phyloP scores from a whole-genome alignment of 164 flowering plant species.

The Dillenia turbinata region DNA sequence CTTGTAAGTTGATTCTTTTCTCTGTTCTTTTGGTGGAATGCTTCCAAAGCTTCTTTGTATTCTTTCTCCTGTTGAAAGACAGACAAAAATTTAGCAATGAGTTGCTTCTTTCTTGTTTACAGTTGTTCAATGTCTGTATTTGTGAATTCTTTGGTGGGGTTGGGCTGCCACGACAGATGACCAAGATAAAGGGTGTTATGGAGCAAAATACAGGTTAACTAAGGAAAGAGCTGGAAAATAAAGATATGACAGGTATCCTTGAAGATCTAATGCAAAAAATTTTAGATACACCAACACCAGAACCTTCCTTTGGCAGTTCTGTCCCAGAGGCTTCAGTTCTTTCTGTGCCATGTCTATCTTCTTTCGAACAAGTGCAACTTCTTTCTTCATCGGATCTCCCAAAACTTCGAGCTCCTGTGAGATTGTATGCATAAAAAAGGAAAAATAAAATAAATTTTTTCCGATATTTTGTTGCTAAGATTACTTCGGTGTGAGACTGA shows the following conservation, averaged over 20 bases:
- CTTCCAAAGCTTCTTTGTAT: conserved; percentile 80
- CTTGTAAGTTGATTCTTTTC: conserved; percentile 69
- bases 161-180: too few relatives aligned
- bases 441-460: too few relatives aligned
- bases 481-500: not conserved
- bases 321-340: conserved; percentile 43
- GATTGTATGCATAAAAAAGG: too few relatives aligned
- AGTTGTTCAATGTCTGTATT: not conserved
- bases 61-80: conserved; percentile 60
- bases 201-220: too few relatives aligned
- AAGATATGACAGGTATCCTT: too few relatives aligned
- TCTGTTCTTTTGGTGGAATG: conserved; percentile 73
- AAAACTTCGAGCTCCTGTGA: conserved; percentile 54
- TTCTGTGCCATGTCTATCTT: conserved; percentile 34
- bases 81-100: not conserved
- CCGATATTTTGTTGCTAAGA: too few relatives aligned
- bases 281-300: not conserved
- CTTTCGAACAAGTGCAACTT: conserved; percentile 38
- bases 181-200: too few relatives aligned
- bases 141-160: too few relatives aligned
- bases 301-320: conserved; percentile 49
- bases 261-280: too few relatives aligned
- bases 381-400: conserved; percentile 60
- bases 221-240: too few relatives aligned
- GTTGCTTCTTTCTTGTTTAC: not conserved